Base-by-base conservation (phyloP, 2,329 filamentous ascomycete species). In the Capronia epimyces region DNA sequence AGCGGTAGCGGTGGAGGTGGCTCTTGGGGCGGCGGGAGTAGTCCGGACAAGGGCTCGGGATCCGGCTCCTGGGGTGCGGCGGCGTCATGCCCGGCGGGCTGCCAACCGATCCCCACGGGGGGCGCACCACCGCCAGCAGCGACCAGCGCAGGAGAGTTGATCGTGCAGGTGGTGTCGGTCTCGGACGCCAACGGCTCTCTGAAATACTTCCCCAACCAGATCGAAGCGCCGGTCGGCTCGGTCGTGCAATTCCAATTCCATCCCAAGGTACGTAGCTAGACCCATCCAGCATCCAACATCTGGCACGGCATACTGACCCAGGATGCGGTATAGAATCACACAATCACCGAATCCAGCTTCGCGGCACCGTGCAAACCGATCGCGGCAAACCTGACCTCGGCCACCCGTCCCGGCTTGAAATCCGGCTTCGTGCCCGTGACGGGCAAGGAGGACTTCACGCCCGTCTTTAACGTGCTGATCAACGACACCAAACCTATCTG, bases 271-370 rank as follows among this genome's bases (percentile, higher is more conserved):
- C 43, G 62, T 52, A 13, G 8, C 18, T 15, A 37, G 29, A 27
- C 18, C 15, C 9, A 15, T 18, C 24, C 46, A 18, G 37, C 40
- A 21, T 13, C 15, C 16, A 12, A 20, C 25, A 21, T 46, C 22
- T 10, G 13, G 12, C 36, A 42, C 46, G 31, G 52, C 49, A 24
- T 5, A 42, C 39, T 42, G 8, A 37, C 39, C 4, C 13, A 25
- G n/a, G 10, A 10, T n/a, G 20, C 21, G 20, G 8, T 31, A 3
- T 46, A 76, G 74, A 90, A 90, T 74, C 87, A 91, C 77, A 89
- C 86, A 44, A 81, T 89, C 51, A 86, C 83, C 13, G 85, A 89
- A 73, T 87, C 86, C 41, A 81, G 76, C 62, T 91, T 90, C 63
- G 82, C 84, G 62, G 69, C 77, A 49, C 85, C 85, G 10, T 89